Evolutionary conservation across 164 flowering plant species (phyloP), one percentile per base, ranked within the genome.

Genomic region (Platanus orientalis): DNA sequence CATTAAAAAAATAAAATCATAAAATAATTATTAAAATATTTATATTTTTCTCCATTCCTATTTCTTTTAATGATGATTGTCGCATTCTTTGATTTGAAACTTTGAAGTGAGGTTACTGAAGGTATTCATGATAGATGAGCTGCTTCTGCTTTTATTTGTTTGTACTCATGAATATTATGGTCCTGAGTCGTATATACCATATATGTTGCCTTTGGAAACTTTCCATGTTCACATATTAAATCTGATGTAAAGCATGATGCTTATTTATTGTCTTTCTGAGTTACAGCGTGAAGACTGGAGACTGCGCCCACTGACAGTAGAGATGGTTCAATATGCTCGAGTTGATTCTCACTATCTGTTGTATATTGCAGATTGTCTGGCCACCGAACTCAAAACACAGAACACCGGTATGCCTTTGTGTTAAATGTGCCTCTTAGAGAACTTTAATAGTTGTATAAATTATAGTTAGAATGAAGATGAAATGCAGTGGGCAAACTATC

Each of bases 271-370:
- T 26, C 49, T 63, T 21, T 51, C 48, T 67, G 50, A 58, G 58
- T 70, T 74, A 54, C 70, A 94, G 99, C 88, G 89, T 57, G 99
- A 88, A 81, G 99, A 95, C 71, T 95, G 99, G 99, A 83, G 97
- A 69, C 87, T 78, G 55, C 99, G 97, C 26, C 97, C 99, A 28
- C 76, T 95, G 23, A 70, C 97, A 16, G 76, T 4, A 54, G 97
- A 92, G 65, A 95, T 89, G 99, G 78, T 91, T 34, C 74, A 85
- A 60, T 95, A 91, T 82, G 96, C 99, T 69, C 73, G 82, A 62
- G 80, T 79, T 4, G 99, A 95, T 85, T 92, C 96, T 60, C 97
- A 85, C 71, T 92, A 86, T 82, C 78, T 94, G 49, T 52, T 94
- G 57, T 79, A 85, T 66, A 89, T 94, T 74, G 96, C 97, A 50